A percentile compares a stretch with the other conserved stretches of the same genome.
Evolutionary conservation across 148 eudicot species (phyloP).

Genomic region (Cornus kousa): DNA sequence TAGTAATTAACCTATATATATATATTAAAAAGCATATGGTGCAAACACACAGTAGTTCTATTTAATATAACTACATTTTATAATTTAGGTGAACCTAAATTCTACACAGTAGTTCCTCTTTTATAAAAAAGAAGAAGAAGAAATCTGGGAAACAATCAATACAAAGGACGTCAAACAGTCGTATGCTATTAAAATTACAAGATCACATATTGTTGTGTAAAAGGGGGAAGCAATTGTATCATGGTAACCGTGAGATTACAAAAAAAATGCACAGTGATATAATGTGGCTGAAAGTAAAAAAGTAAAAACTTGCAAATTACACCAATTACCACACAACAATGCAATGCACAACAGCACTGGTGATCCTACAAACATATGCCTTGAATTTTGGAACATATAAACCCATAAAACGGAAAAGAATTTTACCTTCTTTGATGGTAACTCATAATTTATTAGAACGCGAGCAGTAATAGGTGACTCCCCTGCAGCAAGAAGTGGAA

Average conservation of each 20-base stretch:
- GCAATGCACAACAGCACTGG: background rate
- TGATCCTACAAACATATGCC: background rate
- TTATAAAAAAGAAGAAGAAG: too few species aligned
- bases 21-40: too few species aligned
- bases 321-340: background rate
- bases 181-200: background rate
- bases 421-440: conserved; percentile 75
- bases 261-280: background rate
- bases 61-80: too few species aligned
- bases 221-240: background rate
- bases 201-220: background rate
- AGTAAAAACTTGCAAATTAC: background rate
- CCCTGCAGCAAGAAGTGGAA: conserved; percentile 65
- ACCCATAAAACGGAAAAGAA: background rate
- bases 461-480: conserved; percentile 74
- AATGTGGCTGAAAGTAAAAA: background rate
- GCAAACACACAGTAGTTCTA: too few species aligned
- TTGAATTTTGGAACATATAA: background rate
- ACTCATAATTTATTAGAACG: conserved; percentile 77
- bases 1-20: too few species aligned
- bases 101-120: too few species aligned
- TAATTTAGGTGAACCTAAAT: too few species aligned
- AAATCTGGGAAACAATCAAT: background rate
- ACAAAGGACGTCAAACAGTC: background rate
- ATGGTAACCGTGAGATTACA: background rate